Base-by-base conservation (phyloP, 1,139 yeast species). In the Meyerozyma athensensis region DNA sequence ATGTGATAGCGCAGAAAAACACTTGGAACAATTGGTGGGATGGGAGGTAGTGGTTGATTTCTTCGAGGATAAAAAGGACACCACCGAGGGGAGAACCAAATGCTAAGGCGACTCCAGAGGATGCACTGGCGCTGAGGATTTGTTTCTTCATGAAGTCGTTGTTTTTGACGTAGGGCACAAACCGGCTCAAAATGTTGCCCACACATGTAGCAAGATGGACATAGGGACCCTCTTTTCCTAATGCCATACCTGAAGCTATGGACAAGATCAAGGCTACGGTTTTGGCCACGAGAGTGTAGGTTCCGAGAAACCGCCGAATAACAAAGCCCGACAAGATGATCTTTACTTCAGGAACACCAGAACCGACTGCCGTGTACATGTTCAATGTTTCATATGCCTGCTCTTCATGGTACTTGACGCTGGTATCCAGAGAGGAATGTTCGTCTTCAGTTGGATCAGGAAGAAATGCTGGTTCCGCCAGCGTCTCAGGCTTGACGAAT, bases 141-240 rank as follows among this genome's bases (percentile, higher is more conserved):
- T 79, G 83, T 43, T 82, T 68, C 41, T 77, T 68, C 45, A 76
- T 67, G 19, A 76, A 59, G 38, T 77, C 83, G 46, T 77, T 77
- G 9, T 62, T 54, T 40, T 69, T 56, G 40, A 74, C 74, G 46
- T 65, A 71, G 3, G 71, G 65, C 48, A 78, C 78, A 24, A 72
- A 50, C 34, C 85, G 63, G 33, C 80, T 65, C 5, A 73, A 54
- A 28, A 80, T 68, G 50, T 80, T 80, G 1, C 86, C 86, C 10
- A 78, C 79, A 47, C 82, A 76, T 1, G 85, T 73, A 0, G 87
- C 84, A 40, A 80, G 66, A 54, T 81, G 87, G 22, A 81, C 87
- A 53, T 76, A 79, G 0, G 87, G 87, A 2, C 85, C 87, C 47
- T 81, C 87, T 57, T 81, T 81, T 1, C 87, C 87, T 14, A 81